Base-by-base conservation (phyloP, 495 filamentous ascomycete genomes). In the Paragyromitra xinjiangensis region DNA sequence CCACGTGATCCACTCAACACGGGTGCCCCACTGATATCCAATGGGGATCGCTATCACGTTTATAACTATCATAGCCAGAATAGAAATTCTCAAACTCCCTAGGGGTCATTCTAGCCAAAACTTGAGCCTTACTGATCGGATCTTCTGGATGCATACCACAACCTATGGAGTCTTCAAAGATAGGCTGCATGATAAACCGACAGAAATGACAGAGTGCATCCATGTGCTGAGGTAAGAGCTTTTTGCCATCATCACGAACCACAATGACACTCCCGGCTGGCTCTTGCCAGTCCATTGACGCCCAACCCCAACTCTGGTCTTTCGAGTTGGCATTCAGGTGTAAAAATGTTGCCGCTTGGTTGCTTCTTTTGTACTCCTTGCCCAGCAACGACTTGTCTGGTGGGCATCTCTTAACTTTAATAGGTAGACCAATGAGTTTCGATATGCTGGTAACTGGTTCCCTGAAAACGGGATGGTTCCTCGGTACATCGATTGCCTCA, bases 401-500 rank as follows among this genome's bases (percentile, higher is more conserved):
- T 8, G 69, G 44, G 29, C 63, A 61, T n/a, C 37, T 68, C n/a
- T 1, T 62, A 6, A 78, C 24, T 16, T 37, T 19, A 24, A 78
- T 71, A 2, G 64, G 68, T 3, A 73, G 40, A 29, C 53, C 75
- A 29, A 78, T 40, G 29, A 45, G 61, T n/a, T 58, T 68, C 40
- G 75, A 73, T 59, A 70, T 65, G 11, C 50, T 58, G n/a, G 44
- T 12, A 26, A 77, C 26, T 53, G 73, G 58, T 34, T 51, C 62
- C 12, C 11, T 9, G 37, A 73, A 66, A 3, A 77, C 58, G 2
- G 59, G 44, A 22, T 70, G 73, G 34, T 70, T 24, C 42, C 11
- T n/a, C 24, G 80, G 44, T 40, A 84, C 39, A 14, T 83, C 73
- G 22, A 83, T 64, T 24, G 77, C 71, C 63, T 83, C 81, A 39